These are phyloP conservation scores for Amanita rimosa DNA, from an alignment of 768 basidiomycete genomes.

Conservation along the genomic window DNA sequence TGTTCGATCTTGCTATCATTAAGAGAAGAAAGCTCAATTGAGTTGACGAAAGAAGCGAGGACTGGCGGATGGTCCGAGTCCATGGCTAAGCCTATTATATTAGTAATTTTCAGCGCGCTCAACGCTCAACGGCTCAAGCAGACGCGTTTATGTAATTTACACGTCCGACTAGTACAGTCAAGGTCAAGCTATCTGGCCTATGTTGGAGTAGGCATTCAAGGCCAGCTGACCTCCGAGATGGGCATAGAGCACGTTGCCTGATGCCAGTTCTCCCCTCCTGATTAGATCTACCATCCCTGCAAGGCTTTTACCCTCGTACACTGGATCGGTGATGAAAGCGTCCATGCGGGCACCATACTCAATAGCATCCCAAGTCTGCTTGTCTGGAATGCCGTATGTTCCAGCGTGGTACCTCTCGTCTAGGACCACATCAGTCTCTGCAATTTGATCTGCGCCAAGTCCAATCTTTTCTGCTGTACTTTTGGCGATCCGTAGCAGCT, in stretches of 20 bases:
- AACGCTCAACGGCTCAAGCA: no score
- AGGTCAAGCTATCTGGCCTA: not conserved
- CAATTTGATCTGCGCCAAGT: not conserved
- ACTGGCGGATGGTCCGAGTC: not conserved
- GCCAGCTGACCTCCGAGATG: conserved; percentile 4
- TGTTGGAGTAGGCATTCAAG: conserved; percentile 2
- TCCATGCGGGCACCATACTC: conserved; percentile 3
- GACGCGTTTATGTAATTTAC: no score
- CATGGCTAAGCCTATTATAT: no score
- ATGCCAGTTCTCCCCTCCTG: not conserved
- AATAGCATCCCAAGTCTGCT: conserved; percentile 2
- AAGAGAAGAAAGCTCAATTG: conserved; percentile 13
- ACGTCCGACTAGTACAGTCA: no score
- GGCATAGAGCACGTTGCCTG: conserved; percentile 3
- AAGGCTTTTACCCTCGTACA: conserved; percentile 4
- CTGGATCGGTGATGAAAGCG: conserved; percentile 3
- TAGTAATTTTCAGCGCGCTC: no score
- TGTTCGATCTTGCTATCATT: conserved; percentile 20
- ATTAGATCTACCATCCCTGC: conserved; percentile 3
- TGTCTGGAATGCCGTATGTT: conserved; percentile 1
- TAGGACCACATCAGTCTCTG: not conserved
- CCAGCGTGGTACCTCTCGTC: conserved; percentile 3
- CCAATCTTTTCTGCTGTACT: conserved; percentile 1
- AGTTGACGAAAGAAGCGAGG: conserved; percentile 2
- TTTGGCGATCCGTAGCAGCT: not conserved